phyloP scores from a whole-genome alignment of 176 grass and related monocot species.

The Melocanna baccifera region DNA sequence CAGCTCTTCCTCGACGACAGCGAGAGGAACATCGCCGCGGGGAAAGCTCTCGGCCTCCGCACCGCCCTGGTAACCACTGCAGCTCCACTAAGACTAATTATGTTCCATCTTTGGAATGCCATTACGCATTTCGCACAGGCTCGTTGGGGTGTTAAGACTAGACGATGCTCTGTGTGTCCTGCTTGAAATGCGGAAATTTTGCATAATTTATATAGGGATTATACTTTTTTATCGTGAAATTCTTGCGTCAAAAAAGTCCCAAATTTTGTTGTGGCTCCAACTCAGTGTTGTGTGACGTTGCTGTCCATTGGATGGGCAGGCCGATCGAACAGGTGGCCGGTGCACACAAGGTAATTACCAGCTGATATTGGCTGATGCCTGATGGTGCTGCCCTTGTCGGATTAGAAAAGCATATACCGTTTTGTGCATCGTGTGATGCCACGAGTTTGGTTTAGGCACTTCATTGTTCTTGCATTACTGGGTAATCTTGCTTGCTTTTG shows the following conservation, averaged over 20 bases:
- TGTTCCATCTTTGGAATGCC: background rate
- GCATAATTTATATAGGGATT: too few relatives aligned
- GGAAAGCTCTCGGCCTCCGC: constrained; percentile 73
- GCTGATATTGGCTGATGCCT: background rate
- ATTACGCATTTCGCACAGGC: background rate
- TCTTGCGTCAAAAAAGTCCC: too few relatives aligned
- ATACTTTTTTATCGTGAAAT: too few relatives aligned
- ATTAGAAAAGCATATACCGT: background rate
- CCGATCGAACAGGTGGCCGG: constrained; percentile 37
- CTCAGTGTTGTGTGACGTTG: background rate
- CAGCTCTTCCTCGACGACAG: constrained; percentile 96
- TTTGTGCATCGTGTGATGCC: background rate
- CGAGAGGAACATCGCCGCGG: constrained; percentile 93
- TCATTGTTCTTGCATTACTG: background rate
- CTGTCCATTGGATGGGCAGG: background rate
- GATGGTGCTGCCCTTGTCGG: background rate
- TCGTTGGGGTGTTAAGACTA: background rate
- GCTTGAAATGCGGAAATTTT: background rate
- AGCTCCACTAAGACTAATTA: background rate
- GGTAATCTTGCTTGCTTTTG: background rate
- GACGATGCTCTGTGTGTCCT: background rate
- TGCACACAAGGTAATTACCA: background rate
- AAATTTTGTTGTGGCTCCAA: background rate
- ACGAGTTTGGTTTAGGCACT: background rate
- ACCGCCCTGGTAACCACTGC: constrained; percentile 70